phyloP scores from a whole-genome alignment of 202 grass and related monocot species.

The Setaria viridis region DNA sequence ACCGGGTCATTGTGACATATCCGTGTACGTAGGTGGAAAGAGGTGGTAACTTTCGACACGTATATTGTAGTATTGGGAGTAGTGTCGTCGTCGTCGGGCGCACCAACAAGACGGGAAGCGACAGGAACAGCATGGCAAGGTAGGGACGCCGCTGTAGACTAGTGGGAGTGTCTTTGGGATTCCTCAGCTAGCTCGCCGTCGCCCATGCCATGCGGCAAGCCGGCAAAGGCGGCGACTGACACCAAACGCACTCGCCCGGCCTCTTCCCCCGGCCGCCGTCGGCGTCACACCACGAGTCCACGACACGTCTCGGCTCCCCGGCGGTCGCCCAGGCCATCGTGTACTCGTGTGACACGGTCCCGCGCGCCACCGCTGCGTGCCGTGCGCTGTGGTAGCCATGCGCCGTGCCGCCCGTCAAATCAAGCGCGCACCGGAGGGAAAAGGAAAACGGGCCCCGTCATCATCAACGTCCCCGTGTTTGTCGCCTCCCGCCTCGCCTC shows the following conservation, averaged over 20 bases:
- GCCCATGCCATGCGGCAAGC: background rate
- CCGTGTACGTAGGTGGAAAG: too few species aligned
- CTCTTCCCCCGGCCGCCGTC: background rate
- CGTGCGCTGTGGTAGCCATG: background rate
- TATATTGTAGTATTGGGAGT: too few species aligned
- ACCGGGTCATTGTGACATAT: too few species aligned
- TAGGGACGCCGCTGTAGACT: too few species aligned
- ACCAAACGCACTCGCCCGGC: background rate
- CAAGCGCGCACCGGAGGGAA: background rate
- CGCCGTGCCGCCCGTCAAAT: background rate
- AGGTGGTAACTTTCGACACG: too few species aligned
- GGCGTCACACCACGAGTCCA: background rate
- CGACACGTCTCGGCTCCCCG: background rate
- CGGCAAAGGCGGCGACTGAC: background rate
- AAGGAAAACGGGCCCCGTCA: background rate
- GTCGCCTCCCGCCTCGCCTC: background rate
- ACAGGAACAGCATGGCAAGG: too few species aligned
- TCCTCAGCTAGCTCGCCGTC: background rate
- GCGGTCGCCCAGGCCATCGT: background rate
- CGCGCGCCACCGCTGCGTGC: too few species aligned
- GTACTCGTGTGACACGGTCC: background rate
- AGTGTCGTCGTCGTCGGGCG: too few species aligned
- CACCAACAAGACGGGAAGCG: too few species aligned
- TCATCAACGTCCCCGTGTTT: conserved; percentile 1
- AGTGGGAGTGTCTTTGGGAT: background rate